Conservation (phyloP, 306 rosid genomes). For the Acacia confusa region DNA sequence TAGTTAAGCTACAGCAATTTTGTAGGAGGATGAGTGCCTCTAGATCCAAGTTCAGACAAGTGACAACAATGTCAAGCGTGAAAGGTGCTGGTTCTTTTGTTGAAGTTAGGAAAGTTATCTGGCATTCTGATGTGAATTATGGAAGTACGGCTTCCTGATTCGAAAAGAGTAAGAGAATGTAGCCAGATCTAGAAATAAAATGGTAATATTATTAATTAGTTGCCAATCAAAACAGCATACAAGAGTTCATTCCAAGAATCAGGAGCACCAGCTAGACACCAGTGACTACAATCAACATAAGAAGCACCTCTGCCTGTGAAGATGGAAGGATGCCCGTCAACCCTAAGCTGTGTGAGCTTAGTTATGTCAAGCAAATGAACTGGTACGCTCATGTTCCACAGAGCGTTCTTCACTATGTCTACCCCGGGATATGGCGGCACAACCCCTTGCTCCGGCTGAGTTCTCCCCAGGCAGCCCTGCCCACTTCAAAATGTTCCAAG, state of each 20-base stretch:
- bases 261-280: slow-evolving; percentile 79
- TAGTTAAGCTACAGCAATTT: background rate
- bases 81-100: background rate
- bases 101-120: background rate
- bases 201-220: background rate
- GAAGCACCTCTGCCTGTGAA: slow-evolving; percentile 43
- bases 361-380: slow-evolving; percentile 63
- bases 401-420: slow-evolving; percentile 48
- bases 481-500: slow-evolving; percentile 29
- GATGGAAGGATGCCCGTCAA: slow-evolving; percentile 74
- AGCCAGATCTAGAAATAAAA: background rate
- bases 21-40: background rate
- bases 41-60: background rate
- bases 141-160: background rate
- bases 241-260: slow-evolving; percentile 77
- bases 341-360: slow-evolving; percentile 61
- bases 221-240: slow-evolving; percentile 47
- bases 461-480: slow-evolving; percentile 38
- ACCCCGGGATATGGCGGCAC: slow-evolving; percentile 45
- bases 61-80: background rate
- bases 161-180: background rate
- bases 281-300: slow-evolving; percentile 62
- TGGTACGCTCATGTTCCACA: slow-evolving; percentile 35
- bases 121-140: background rate
- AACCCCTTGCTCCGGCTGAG: slow-evolving; percentile 43